Percentiles rank a stretch among this genome's conserved stretches.
Conservation (phyloP, 352 stramenopile species). For the Aphanomyces euteiches region DNA sequence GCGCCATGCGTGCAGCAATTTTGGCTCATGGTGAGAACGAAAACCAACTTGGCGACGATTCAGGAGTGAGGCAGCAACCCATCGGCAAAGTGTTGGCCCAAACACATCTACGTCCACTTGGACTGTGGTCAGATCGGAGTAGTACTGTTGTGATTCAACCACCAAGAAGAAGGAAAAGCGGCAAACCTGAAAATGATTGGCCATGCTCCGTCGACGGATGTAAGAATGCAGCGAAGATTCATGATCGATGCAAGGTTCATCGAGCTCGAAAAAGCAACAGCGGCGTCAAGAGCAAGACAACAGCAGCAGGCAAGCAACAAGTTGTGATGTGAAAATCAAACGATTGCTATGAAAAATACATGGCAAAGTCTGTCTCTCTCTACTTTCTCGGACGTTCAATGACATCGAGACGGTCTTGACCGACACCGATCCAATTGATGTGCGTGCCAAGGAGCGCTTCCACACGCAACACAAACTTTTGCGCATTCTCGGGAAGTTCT, state of each 20-base stretch:
- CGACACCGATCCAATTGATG: constrained; percentile 98
- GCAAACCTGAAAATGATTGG: constrained; percentile 49
- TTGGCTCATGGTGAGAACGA: too few species aligned
- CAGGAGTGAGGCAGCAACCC: too few species aligned
- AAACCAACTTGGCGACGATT: too few species aligned
- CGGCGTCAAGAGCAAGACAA: constrained; percentile 61
- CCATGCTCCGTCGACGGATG: constrained; percentile 68
- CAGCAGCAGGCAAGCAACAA: too few species aligned
- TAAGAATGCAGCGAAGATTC: constrained; percentile 65
- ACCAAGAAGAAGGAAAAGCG: too few species aligned
- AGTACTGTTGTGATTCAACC: too few species aligned
- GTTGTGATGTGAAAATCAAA: too few species aligned
- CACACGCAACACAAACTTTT: constrained; percentile 96
- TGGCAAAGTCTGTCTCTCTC: too few species aligned
- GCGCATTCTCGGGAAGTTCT: constrained; percentile 92
- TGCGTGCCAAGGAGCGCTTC: constrained; percentile 95
- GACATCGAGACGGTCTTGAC: constrained; percentile 93
- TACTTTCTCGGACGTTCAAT: constrained; percentile 60
- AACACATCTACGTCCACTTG: too few species aligned
- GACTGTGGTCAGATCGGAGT: too few species aligned
- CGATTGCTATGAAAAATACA: too few species aligned
- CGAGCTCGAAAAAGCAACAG: constrained; percentile 70
- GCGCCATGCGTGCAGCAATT: not conserved
- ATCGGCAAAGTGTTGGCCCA: too few species aligned
- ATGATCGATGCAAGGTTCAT: constrained; percentile 77